Base-by-base conservation (phyloP, 345 rosid species). In the Hibiscus tridactylites region DNA sequence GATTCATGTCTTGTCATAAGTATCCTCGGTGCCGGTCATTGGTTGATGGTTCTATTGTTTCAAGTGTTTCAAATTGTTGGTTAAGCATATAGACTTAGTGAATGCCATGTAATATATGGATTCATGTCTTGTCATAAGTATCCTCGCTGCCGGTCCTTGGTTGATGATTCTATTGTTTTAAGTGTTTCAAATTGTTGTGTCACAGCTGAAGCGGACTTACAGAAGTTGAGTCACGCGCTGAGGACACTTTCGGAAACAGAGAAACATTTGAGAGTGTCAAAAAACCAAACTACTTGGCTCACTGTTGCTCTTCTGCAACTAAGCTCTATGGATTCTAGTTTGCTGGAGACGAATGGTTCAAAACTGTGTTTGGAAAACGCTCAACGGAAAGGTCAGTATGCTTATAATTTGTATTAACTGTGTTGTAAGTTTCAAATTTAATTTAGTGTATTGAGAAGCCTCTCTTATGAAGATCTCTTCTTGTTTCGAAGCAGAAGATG, bases 221-320 rank as follows among this genome's bases (percentile, higher is more conserved):
- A 83, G 75, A 89, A 83, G 75, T 28, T 95, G 82, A 83, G 86
- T 74, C 86, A 83, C 74, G 97, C 97, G 4, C 62, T 95, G 82
- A 95, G 85, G 84, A 80, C 88, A 80, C 91, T 95, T 68, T 89
- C 99, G 58, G 96, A 95, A 72, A 88, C 96, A n/a, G 99, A 95
- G 84, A 90, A 92, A 80, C 96, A 92, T 68, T 78, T 95, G 80
- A 85, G 97, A 81, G 84, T 85, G 78, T 85, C 96, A n/a, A 95
- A 88, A 77, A 90, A 85, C 76, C 99, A 92, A 80, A 87, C 92
- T 71, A 95, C 97, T 1, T 95, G 97, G 99, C 97, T 95, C 37
- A 92, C 97, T 61, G 99, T 87, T 33, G 96, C 97, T 54, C 90
- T 95, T 79, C 78, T 95, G 74, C 97, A 92, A 76, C 85, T 95